Percentiles rank a stretch among this genome's conserved stretches.
phyloP scores from a whole-genome alignment of 1,284 basidiomycete genomes.

The Butyriboletus appendiculatus region DNA sequence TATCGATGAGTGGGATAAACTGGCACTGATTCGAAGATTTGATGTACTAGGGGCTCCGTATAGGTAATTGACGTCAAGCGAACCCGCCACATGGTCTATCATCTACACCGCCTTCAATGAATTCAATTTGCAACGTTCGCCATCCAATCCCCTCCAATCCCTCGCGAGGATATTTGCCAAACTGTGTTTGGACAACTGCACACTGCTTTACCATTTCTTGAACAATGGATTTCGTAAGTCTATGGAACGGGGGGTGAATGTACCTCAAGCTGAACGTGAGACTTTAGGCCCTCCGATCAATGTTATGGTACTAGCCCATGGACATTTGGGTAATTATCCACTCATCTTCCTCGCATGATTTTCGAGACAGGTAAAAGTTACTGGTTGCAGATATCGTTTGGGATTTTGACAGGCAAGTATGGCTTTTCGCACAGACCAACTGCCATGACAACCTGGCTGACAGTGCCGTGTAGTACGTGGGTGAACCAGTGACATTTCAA shows the following conservation, averaged over 20 bases:
- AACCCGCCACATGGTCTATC: too few species aligned
- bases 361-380: neutral
- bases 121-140: neutral
- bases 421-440: too few species aligned
- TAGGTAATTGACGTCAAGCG: too few species aligned
- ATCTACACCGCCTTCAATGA: neutral
- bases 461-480: neutral
- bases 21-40: neutral
- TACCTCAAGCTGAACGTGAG: neutral
- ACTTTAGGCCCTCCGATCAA: too few species aligned
- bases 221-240: neutral
- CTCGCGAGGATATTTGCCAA: too few species aligned
- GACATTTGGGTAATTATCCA: too few species aligned
- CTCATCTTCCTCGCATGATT: neutral
- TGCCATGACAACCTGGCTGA: neutral
- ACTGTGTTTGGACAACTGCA: neutral
- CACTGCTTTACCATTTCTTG: neutral
- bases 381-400: neutral
- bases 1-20: neutral
- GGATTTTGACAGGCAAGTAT: neutral
- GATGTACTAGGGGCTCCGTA: neutral
- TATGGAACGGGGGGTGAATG: neutral
- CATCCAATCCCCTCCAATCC: too few species aligned
- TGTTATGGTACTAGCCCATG: neutral
- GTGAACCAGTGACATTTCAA: neutral